Evolutionary conservation across 2,329 filamentous ascomycete genomes (phyloP).

Genomic region (Aspergillus fischeri): DNA sequence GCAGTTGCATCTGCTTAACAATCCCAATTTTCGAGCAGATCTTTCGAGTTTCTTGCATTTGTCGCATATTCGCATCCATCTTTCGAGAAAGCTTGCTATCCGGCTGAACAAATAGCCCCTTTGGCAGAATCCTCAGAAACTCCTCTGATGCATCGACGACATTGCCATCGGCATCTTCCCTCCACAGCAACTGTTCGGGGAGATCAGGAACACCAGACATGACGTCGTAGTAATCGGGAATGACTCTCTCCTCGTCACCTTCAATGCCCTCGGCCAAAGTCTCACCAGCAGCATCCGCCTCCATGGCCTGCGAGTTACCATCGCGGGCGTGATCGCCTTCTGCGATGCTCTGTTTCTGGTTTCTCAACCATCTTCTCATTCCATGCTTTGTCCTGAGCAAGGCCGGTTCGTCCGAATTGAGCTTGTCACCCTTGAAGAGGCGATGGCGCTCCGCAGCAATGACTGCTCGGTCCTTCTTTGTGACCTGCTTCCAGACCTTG

Average conservation of each 20-base stretch:
- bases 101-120: constrained; percentile 71
- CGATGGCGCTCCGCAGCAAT: constrained; percentile 81
- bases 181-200: constrained; percentile 72
- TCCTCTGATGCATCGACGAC: constrained; percentile 86
- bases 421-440: constrained; percentile 76
- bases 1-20: constrained; percentile 99
- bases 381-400: constrained; percentile 77
- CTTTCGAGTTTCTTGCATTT: constrained; percentile 96
- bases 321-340: constrained; percentile 46
- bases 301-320: constrained; percentile 44
- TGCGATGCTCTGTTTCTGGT: constrained; percentile 65
- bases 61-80: constrained; percentile 85
- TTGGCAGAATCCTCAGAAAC: constrained; percentile 71
- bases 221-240: constrained; percentile 93
- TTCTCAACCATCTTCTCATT: constrained; percentile 83
- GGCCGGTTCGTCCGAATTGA: constrained; percentile 85
- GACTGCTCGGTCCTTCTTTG: constrained; percentile 87
- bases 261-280: constrained; percentile 95
- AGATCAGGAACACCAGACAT: constrained; percentile 84
- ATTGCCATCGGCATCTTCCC: constrained; percentile 82
- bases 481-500: constrained; percentile 98
- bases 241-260: constrained; percentile 73
- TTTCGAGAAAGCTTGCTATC: constrained; percentile 69
- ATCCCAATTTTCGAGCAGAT: constrained; percentile 94
- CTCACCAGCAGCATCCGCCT: constrained; percentile 56